Percentiles rank a stretch among this genome's conserved stretches.
phyloP scores from a whole-genome alignment of 306 rosid species.

The Purshia tridentata region DNA sequence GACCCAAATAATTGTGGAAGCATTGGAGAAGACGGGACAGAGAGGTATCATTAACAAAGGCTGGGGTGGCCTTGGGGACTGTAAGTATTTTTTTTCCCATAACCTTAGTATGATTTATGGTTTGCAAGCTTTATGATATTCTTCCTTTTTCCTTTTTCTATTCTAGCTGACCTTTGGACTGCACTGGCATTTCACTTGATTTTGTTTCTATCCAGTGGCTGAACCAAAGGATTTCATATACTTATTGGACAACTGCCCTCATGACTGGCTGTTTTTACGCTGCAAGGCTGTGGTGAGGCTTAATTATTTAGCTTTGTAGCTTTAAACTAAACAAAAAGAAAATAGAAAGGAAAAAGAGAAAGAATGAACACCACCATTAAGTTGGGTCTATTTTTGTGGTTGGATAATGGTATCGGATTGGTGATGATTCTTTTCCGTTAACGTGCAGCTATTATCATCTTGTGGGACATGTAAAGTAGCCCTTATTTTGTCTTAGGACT shows the following conservation, averaged over 20 bases:
- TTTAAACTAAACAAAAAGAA: not conserved
- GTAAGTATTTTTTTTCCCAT: slow-evolving; percentile 47
- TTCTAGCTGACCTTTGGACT: slow-evolving; percentile 14
- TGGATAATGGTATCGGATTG: not conserved
- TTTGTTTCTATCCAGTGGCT: slow-evolving; percentile 67
- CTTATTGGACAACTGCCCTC: slow-evolving; percentile 86
- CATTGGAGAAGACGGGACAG: slow-evolving; percentile 83
- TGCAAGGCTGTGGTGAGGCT: slow-evolving; percentile 99
- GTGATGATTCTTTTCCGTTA: too few species aligned
- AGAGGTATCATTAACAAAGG: slow-evolving; percentile 98
- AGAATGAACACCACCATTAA: not conserved
- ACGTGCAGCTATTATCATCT: too few species aligned
- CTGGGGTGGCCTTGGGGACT: slow-evolving; percentile 98
- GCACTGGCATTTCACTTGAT: slow-evolving; percentile 23
- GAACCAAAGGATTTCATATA: slow-evolving; percentile 80
- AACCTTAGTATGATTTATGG: not conserved
- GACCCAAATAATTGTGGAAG: slow-evolving; percentile 90
- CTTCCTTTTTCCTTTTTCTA: not conserved
- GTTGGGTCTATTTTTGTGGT: not conserved
- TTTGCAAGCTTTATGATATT: not conserved
- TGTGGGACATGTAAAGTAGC: too few species aligned
- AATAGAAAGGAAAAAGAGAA: not conserved
- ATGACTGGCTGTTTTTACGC: slow-evolving; percentile 95
- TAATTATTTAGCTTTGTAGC: slow-evolving; percentile 10
- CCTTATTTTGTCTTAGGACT: too few species aligned